Base-by-base conservation (phyloP, 2,329 filamentous ascomycete species). In the Cucurbitaria berberidis region DNA sequence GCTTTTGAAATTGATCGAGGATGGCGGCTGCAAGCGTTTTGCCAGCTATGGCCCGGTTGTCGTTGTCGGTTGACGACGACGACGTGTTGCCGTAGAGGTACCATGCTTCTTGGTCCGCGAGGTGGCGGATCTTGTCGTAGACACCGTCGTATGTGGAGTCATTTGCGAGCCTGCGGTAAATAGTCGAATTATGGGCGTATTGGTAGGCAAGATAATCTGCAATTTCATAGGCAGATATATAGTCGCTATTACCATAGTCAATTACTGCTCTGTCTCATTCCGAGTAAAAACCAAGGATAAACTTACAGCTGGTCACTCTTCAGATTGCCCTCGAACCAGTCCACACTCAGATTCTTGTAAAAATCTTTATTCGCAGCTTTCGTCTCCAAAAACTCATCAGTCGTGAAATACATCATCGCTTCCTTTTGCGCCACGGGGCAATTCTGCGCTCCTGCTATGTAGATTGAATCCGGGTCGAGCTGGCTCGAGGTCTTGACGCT, bases 181-280 rank as follows among this genome's bases (percentile, higher is more conserved):
- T 70, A 5, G 74, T 78, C 9, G 63, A 62, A 59, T 86, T 84
- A 69, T 87, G 83, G 16, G 74, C 62, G 45, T 77, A 77, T 34
- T 79, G 75, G 66, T 86, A 86, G 27, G 79, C 77, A 39, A 86
- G 69, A 60, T 82, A 85, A 54, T 87, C 83, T 48, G 78, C 82
- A 54, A 87, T 82, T 11, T 76, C 64, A 55, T 80, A 78, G 2
- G 84, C 83, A 51, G 85, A 81, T 9, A 66, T 68, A 63, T 84
- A 85, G 48, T 77, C 77, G 45, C 78, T 81, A 11, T 41, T 27
- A 19, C 36, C 9, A 26, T 15, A 22, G 34, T 59, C 16, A 57
- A 48, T 22, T 4, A n/a, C 4, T n/a, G 2, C 24, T 39, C 22
- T 7, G 29, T 24, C 35, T 16, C 2, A 29, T 24, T 21, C 3